A percentile compares a stretch with the other conserved stretches of the same genome.
phyloP scores from a whole-genome alignment of 1,284 basidiomycete genomes.

The Amylostereum chailletii region DNA sequence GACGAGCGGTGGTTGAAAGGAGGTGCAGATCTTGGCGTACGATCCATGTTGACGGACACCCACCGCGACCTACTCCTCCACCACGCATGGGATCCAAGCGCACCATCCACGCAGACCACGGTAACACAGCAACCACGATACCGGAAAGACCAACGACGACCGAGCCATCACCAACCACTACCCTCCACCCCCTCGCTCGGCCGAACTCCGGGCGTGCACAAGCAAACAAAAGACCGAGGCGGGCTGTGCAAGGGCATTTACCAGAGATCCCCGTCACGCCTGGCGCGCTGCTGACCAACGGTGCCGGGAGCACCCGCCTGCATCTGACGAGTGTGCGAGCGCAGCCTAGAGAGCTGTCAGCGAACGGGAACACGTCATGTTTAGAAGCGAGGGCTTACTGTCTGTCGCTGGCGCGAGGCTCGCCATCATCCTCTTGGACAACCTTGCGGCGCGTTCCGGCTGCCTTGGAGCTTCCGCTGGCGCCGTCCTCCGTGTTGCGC shows the following conservation, averaged over 20 bases:
- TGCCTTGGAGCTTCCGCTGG: conserved; percentile 51
- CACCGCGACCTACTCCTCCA: neutral
- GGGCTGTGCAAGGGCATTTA: conserved; percentile 34
- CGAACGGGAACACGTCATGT: conserved; percentile 13
- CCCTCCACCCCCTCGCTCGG: conserved; percentile 58
- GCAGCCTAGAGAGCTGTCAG: conserved; percentile 43
- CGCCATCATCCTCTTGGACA: conserved; percentile 67
- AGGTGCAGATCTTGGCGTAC: neutral
- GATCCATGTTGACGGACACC: neutral
- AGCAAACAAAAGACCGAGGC: conserved; percentile 13
- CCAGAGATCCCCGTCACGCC: conserved; percentile 67
- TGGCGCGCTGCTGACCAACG: conserved; percentile 50
- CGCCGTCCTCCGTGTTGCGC: conserved; percentile 58
- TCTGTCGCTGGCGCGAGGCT: conserved; percentile 68
- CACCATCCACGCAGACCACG: conserved; percentile 21
- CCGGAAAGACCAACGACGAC: conserved; percentile 32
- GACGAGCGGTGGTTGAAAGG: conserved; percentile 1
- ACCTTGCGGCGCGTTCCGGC: conserved; percentile 61
- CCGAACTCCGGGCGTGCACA: conserved; percentile 45
- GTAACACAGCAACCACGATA: conserved; percentile 16
- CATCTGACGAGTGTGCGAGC: conserved; percentile 76
- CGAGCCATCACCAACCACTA: conserved; percentile 33
- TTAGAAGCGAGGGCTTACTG: conserved; percentile 48
- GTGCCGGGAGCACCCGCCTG: conserved; percentile 47
- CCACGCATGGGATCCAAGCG: conserved; percentile 21